Conservation (phyloP, 164 flowering plant species). For the Brasenia schreberi region DNA sequence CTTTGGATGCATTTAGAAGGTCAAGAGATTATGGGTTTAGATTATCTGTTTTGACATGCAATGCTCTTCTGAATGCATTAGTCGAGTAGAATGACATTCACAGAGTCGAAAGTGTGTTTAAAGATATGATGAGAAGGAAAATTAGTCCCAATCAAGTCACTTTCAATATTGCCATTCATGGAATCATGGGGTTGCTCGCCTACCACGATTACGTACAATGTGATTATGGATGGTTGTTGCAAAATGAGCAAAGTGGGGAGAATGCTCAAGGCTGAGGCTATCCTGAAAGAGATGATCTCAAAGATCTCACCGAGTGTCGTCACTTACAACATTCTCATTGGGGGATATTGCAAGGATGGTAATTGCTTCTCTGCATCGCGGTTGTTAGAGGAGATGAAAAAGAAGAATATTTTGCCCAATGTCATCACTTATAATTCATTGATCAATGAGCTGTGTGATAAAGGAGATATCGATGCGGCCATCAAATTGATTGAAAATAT, state of each 20-base stretch:
- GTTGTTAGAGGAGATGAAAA: conserved; percentile 16
- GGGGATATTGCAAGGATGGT: conserved; percentile 23
- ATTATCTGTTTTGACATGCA: conserved; percentile 14
- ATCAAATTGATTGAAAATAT: conserved; percentile 11
- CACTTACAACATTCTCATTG: conserved; percentile 19
- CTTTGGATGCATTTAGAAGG: conserved; percentile 17
- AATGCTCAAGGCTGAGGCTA: conserved; percentile 18
- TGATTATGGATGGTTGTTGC: conserved; percentile 20
- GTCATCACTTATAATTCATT: conserved; percentile 20
- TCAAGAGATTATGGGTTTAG: conserved; percentile 18
- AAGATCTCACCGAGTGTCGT: conserved; percentile 12
- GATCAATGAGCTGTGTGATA: conserved; percentile 19
- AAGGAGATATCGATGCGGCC: conserved; percentile 15
- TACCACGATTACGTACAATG: conserved; percentile 13
- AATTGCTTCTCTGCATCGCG: conserved; percentile 13
- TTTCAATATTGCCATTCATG: conserved; percentile 21
- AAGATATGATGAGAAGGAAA: conserved; percentile 21
- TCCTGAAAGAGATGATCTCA: conserved; percentile 18
- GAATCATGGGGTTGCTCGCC: conserved; percentile 17
- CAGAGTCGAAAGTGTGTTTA: conserved; percentile 9
- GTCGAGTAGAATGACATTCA: conserved; percentile 9
- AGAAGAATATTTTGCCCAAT: conserved; percentile 10
- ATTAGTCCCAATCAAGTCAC: conserved; percentile 12
- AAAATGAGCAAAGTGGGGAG: conserved; percentile 20
- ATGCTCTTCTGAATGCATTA: conserved; percentile 18